Evolutionary conservation across 2,329 filamentous ascomycete genomes (phyloP).

Genomic region (Pseudocercospora musae): DNA sequence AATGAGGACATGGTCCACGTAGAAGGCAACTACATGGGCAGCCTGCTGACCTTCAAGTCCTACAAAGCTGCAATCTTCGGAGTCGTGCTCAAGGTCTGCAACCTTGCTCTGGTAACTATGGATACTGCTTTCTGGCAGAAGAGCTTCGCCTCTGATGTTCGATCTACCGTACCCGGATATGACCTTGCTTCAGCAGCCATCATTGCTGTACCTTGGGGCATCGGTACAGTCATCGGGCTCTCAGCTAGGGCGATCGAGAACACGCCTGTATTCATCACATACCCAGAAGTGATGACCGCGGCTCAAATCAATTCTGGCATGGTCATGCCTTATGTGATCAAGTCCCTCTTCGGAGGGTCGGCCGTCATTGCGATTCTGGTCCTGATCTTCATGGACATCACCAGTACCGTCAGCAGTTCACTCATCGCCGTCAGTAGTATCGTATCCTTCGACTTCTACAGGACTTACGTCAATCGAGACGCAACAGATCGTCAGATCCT

Average conservation of each 20-base stretch:
- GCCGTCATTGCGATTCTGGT: conserved; percentile 46
- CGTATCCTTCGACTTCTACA: conserved; percentile 50
- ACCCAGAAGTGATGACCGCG: conserved; percentile 40
- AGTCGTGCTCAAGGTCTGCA: conserved; percentile 49
- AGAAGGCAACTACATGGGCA: conserved; percentile 47
- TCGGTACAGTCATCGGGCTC: conserved; percentile 48
- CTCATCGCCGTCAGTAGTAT: conserved; percentile 53
- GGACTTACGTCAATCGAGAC: conserved; percentile 48
- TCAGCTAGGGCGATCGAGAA: conserved; percentile 45
- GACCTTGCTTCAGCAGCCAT: conserved; percentile 46
- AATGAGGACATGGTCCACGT: conserved; percentile 40
- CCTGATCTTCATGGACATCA: conserved; percentile 51
- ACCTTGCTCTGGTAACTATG: conserved; percentile 50
- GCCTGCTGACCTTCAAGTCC: conserved; percentile 49
- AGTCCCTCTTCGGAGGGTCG: conserved; percentile 43
- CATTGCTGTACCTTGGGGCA: conserved; percentile 47
- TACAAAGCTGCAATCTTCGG: conserved; percentile 38
- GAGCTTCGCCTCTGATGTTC: conserved; percentile 46
- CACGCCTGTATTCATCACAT: conserved; percentile 46
- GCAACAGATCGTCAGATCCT: conserved; percentile 45
- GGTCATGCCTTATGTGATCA: conserved; percentile 48
- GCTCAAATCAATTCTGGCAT: conserved; percentile 44
- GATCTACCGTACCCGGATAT: conserved; percentile 47
- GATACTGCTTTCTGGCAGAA: conserved; percentile 54
- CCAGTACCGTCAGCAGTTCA: conserved; percentile 49